Conservation (phyloP, 768 basidiomycete species). For the Serendipita sp. region DNA sequence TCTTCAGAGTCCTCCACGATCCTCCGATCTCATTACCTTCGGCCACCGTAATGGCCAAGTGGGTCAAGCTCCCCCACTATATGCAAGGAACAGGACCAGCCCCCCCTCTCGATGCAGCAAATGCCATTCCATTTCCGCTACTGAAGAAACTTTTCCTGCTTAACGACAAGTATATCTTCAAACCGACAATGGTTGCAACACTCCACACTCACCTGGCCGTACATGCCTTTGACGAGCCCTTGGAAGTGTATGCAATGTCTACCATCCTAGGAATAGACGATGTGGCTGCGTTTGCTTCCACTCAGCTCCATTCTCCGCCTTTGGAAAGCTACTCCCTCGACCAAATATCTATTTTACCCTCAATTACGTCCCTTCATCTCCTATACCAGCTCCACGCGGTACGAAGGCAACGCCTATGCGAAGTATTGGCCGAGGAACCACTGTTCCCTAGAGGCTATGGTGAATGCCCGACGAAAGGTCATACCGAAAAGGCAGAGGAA, state of each 20-base stretch:
- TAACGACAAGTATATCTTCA: conserved; percentile 50
- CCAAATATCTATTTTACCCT: conserved; percentile 38
- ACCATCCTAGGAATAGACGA: conserved; percentile 25
- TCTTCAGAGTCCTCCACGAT: neutral
- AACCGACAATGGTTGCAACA: conserved; percentile 25
- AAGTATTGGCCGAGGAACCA: conserved; percentile 38
- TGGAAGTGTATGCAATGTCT: conserved; percentile 49
- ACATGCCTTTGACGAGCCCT: conserved; percentile 32
- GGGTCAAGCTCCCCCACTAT: neutral
- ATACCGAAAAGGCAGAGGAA: conserved; percentile 29
- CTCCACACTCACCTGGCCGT: conserved; percentile 38
- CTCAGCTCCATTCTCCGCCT: conserved; percentile 37
- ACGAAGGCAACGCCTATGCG: conserved; percentile 36
- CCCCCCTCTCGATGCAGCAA: neutral
- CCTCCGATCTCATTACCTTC: neutral
- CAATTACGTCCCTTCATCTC: conserved; percentile 45
- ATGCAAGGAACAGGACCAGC: neutral
- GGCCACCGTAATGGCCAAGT: neutral
- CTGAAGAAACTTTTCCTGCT: conserved; percentile 39
- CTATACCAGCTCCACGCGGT: conserved; percentile 42
- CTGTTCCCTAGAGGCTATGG: conserved; percentile 65
- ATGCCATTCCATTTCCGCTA: conserved; percentile 46
- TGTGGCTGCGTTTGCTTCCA: conserved; percentile 41
- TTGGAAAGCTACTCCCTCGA: conserved; percentile 36
- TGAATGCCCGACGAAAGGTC: conserved; percentile 35